These are phyloP conservation scores for Phyllostachys edulis DNA, from an alignment of 176 grass and related monocot genomes.

Conservation along the genomic window DNA sequence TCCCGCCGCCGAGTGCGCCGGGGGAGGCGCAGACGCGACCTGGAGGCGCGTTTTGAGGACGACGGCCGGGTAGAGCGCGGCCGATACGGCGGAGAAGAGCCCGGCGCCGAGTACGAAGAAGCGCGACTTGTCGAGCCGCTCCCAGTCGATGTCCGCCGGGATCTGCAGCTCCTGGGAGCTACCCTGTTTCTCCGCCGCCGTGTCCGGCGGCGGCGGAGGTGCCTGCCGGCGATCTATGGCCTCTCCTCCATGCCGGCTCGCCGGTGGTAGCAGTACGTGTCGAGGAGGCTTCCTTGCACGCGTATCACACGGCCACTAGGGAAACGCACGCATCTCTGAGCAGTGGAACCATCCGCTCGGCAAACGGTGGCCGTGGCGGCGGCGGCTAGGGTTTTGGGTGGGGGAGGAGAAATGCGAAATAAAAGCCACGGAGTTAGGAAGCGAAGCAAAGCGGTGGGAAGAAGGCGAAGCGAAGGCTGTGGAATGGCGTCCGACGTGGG, in stretches of 20 bases:
- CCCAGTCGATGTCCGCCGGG: constrained; percentile 52
- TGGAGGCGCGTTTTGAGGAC: constrained; percentile 87
- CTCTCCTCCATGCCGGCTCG: constrained; percentile 40
- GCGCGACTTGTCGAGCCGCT: constrained; percentile 48
- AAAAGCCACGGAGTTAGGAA: background rate
- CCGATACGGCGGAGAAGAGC: constrained; percentile 49
- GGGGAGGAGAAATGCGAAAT: background rate
- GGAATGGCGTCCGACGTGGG: constrained; percentile 26
- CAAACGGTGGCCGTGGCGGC: background rate
- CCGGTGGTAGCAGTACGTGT: background rate
- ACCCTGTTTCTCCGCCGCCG: constrained; percentile 42
- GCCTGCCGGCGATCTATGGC: constrained; percentile 45
- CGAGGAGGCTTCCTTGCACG: background rate
- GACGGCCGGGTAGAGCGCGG: constrained; percentile 61
- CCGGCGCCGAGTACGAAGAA: constrained; percentile 53
- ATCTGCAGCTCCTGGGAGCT: constrained; percentile 25
- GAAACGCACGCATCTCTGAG: background rate
- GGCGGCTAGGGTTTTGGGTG: constrained; percentile 43
- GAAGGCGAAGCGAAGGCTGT: constrained; percentile 18
- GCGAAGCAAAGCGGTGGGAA: constrained; percentile 11
- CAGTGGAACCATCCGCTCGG: background rate
- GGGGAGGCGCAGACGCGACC: constrained; percentile 28
- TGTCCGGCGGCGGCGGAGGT: constrained; percentile 45
- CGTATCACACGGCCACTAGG: background rate
- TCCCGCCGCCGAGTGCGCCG: background rate